Evolutionary conservation across 345 rosid species (phyloP), one percentile per base, ranked within the genome.

Genomic region (Pseudoturritis turrita): DNA sequence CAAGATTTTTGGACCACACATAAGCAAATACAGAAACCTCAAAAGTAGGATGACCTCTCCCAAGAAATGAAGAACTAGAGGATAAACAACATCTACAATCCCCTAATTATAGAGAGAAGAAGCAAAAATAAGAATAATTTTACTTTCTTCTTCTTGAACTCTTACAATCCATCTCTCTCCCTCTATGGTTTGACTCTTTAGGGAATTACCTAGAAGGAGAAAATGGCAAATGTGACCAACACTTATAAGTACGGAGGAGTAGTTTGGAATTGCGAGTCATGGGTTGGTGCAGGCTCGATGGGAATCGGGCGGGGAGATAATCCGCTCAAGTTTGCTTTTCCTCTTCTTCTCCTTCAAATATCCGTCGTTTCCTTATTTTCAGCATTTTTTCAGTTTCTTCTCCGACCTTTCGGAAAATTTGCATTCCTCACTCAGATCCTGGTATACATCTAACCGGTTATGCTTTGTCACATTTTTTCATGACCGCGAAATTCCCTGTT

Each of bases 401-500:
- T 84, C 36, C 45, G 15, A 21, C 88, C 81, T 51, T 51, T 80
- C 17, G 83, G 79, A 15, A 67, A 71, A 17, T 70, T 53, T 47
- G 9, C 46, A 7, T 84, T 78, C 58, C 78, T 84, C 54, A 58
- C 83, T 13, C 81, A 78, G 21, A 71, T 74, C 22, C 19, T 77
- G 75, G 88, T 80, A 78, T 26, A n/a, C 25, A 19, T 4, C 15
- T 33, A 33, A 33, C 9, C 2, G 37, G 37, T 13, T 17, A 18
- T 41, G 23, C 14, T 10, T 23, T 15, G 14, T 17, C 47, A 15
- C 19, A 43, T 43, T n/a, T 43, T n/a, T 43, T 6, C 37, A 8
- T 33, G 37, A 33, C 10, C 10, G 37, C 10, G 10, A 2, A 33
- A 33, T 33, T 33, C 37, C 10, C 2, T 8, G 37, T 33, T 33